These are phyloP conservation scores for Kingdonia uniflora DNA, from an alignment of 164 flowering plant species.

Conservation along the genomic window DNA sequence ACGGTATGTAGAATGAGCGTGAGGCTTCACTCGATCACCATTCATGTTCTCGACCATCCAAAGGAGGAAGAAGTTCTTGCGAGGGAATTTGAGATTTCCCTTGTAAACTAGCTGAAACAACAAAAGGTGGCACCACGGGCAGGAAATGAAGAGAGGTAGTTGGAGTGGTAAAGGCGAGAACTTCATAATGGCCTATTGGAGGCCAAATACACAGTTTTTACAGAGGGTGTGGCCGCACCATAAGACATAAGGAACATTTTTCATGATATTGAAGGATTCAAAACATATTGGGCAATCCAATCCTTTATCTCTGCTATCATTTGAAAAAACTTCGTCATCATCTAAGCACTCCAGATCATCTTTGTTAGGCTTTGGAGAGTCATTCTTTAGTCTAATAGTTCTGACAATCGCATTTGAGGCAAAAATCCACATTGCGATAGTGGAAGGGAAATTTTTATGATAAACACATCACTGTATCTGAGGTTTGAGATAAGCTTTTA, in stretches of 20 bases:
- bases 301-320: conserved; percentile 55
- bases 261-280: conserved; percentile 92
- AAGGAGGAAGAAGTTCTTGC: conserved; percentile 83
- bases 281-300: conserved; percentile 92
- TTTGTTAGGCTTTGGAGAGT: conserved; percentile 17
- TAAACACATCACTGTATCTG: too few species aligned
- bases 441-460: not conserved
- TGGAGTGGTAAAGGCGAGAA: conserved; percentile 65
- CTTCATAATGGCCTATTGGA: conserved; percentile 80
- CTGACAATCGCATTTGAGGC: conserved; percentile 58
- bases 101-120: conserved; percentile 65
- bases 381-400: conserved; percentile 26
- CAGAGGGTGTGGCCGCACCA: conserved; percentile 99
- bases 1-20: conserved; percentile 22
- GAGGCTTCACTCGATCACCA: conserved; percentile 52
- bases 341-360: conserved; percentile 53
- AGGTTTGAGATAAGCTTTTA: too few species aligned
- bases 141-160: conserved; percentile 81
- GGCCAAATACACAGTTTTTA: conserved; percentile 73
- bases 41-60: conserved; percentile 97
- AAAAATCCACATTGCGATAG: conserved; percentile 57
- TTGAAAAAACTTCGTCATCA: conserved; percentile 61
- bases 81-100: conserved; percentile 75
- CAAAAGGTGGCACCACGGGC: conserved; percentile 88
- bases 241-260: conserved; percentile 87